Percentiles rank a stretch among this genome's conserved stretches.
phyloP scores from a whole-genome alignment of 1,139 yeast genomes.

The Yarrowia galli region DNA sequence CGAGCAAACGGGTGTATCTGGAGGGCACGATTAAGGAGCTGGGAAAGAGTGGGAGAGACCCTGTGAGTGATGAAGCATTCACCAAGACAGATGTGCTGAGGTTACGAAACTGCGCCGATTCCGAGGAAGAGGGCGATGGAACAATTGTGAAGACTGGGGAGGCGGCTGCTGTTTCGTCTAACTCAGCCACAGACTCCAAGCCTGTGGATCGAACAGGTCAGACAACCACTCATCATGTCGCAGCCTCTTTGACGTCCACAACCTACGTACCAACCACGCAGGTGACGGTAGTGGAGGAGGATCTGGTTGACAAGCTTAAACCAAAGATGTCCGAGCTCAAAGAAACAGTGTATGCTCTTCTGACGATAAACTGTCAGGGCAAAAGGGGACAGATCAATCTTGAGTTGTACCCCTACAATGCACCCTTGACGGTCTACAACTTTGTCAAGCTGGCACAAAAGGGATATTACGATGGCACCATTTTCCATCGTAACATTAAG shows the following conservation, averaged over 20 bases:
- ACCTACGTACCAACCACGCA: slow-evolving; percentile 4
- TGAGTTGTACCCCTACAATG: slow-evolving; percentile 52
- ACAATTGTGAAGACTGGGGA: neutral
- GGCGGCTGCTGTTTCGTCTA: neutral
- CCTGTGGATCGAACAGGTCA: slow-evolving; percentile 18
- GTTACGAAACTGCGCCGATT: slow-evolving; percentile 47
- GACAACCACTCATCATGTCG: slow-evolving; percentile 44
- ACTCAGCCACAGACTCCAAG: neutral
- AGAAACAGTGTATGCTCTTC: slow-evolving; percentile 48
- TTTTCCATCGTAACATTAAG: slow-evolving; percentile 58
- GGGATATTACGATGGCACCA: slow-evolving; percentile 54
- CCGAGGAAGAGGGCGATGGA: neutral
- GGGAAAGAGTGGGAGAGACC: slow-evolving; percentile 50
- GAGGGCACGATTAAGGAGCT: slow-evolving; percentile 49
- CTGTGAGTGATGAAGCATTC: slow-evolving; percentile 50
- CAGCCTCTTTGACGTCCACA: slow-evolving; percentile 46
- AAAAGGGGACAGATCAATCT: slow-evolving; percentile 54
- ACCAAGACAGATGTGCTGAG: slow-evolving; percentile 47
- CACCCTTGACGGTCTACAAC: slow-evolving; percentile 58
- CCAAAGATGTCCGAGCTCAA: slow-evolving; percentile 46
- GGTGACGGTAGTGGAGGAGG: slow-evolving; percentile 17
- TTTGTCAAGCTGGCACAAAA: slow-evolving; percentile 53
- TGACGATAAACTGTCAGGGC: slow-evolving; percentile 40
- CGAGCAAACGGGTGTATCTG: slow-evolving; percentile 51
- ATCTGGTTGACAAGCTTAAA: slow-evolving; percentile 42